Evolutionary conservation across 306 rosid genomes (phyloP).

Genomic region (Casuarina glauca): DNA sequence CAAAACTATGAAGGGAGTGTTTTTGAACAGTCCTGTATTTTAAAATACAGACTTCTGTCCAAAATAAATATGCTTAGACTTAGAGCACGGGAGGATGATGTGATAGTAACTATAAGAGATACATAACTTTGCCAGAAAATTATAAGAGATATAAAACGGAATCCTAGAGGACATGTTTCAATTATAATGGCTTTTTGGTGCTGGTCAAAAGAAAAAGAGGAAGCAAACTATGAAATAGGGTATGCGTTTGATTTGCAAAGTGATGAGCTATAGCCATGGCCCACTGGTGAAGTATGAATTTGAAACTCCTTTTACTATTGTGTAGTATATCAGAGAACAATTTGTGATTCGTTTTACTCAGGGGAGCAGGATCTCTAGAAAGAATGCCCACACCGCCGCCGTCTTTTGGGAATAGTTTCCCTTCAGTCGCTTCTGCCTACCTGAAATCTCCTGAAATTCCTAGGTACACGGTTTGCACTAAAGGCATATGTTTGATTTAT

Average conservation of each 20-base stretch:
- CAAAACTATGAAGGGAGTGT: not conserved
- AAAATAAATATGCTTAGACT: not conserved
- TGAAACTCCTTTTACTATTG: not conserved
- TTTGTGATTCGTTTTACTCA: not conserved
- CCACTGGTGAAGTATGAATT: too few species aligned
- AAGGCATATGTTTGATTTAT: not conserved
- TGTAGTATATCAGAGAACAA: not conserved
- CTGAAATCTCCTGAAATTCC: constrained; percentile 14
- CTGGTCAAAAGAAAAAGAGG: too few species aligned
- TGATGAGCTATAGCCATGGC: not conserved
- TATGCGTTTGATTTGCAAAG: not conserved
- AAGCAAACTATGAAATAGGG: too few species aligned
- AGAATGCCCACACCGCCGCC: constrained; percentile 5
- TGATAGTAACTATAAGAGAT: not conserved
- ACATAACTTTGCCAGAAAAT: not conserved
- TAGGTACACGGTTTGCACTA: not conserved
- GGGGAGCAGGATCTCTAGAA: constrained; percentile 25
- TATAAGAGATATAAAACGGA: too few species aligned
- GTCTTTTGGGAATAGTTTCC: constrained; percentile 12
- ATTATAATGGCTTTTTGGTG: too few species aligned
- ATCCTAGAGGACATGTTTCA: too few species aligned
- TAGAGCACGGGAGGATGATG: not conserved
- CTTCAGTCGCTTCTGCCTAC: constrained; percentile 14
- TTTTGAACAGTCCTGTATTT: not conserved
- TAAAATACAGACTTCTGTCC: not conserved